Evolutionary conservation across 2,329 filamentous ascomycete genomes (phyloP).

Genomic region (Fusarium sororula): DNA sequence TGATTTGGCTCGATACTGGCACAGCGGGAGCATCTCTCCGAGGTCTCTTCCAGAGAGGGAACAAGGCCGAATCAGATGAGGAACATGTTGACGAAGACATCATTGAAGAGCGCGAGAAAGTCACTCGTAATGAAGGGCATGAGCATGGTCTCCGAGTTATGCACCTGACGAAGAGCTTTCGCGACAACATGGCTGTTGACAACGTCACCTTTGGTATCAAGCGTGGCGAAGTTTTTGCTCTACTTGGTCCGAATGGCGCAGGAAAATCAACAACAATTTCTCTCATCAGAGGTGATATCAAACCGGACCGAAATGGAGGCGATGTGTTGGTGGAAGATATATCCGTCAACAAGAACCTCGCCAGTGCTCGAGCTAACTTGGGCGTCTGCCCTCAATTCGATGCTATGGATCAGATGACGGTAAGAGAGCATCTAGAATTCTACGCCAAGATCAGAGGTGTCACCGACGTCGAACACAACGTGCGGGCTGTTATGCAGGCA

Average conservation of each 20-base stretch:
- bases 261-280: slow-evolving; percentile 92
- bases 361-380: slow-evolving; percentile 76
- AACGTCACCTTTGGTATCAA: slow-evolving; percentile 86
- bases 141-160: slow-evolving; percentile 79
- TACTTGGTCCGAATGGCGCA: slow-evolving; percentile 90
- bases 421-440: slow-evolving; percentile 84
- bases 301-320: slow-evolving; percentile 74
- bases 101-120: slow-evolving; percentile 69
- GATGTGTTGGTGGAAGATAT: slow-evolving; percentile 83
- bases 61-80: slow-evolving; percentile 41
- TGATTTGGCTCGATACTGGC: slow-evolving; percentile 85
- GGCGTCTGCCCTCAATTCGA: slow-evolving; percentile 94
- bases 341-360: slow-evolving; percentile 76
- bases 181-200: slow-evolving; percentile 81
- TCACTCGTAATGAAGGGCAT: slow-evolving; percentile 53
- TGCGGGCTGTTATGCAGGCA: slow-evolving; percentile 78
- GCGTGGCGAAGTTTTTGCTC: slow-evolving; percentile 84
- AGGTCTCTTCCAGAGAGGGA: slow-evolving; percentile 50
- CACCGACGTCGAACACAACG: slow-evolving; percentile 77
- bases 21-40: slow-evolving; percentile 66
- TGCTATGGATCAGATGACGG: slow-evolving; percentile 91
- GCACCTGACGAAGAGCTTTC: slow-evolving; percentile 83
- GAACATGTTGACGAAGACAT: slow-evolving; percentile 66
- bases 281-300: slow-evolving; percentile 87
- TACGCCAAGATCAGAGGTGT: slow-evolving; percentile 89